A percentile compares a stretch with the other conserved stretches of the same genome.
Conservation (phyloP, 352 stramenopile species). For the Pythium aphanidermatum region DNA sequence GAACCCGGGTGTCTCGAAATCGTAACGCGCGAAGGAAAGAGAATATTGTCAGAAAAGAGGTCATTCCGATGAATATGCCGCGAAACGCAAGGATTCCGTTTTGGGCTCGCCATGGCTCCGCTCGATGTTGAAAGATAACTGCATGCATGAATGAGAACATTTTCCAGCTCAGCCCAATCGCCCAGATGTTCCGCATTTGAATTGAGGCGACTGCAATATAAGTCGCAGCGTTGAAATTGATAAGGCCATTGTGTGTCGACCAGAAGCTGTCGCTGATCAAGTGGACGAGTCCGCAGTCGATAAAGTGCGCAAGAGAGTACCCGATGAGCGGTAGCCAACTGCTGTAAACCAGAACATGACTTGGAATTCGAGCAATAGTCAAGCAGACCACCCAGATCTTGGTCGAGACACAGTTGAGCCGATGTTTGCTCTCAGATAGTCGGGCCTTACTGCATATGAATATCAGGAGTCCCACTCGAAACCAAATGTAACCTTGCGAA, state of each 20-base stretch:
- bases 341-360: slow-evolving; percentile 18
- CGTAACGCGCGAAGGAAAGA: background rate
- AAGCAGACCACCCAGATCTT: background rate
- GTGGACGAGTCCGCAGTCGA: slow-evolving; percentile 22
- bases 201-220: slow-evolving; percentile 19
- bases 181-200: slow-evolving; percentile 36
- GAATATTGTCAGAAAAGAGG: slow-evolving; percentile 6
- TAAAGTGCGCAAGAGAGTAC: slow-evolving; percentile 24
- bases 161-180: slow-evolving; percentile 17
- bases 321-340: slow-evolving; percentile 26
- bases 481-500: slow-evolving; percentile 14
- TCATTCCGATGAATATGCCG: slow-evolving; percentile 1
- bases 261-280: slow-evolving; percentile 18
- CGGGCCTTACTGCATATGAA: slow-evolving; percentile 6
- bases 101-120: background rate
- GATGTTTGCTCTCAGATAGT: slow-evolving; percentile 1
- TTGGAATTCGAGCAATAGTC: slow-evolving; percentile 13
- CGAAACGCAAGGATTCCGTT: slow-evolving; percentile 12
- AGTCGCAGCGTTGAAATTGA: slow-evolving; percentile 11
- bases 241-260: slow-evolving; percentile 15
- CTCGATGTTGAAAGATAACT: background rate
- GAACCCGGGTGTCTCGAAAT: slow-evolving; percentile 14
- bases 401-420: background rate
- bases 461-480: slow-evolving; percentile 10
- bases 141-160: background rate